A percentile compares a stretch with the other conserved stretches of the same genome.
These are phyloP conservation scores for Leccinum arenicola DNA, from an alignment of 768 basidiomycete genomes.

Conservation along the genomic window DNA sequence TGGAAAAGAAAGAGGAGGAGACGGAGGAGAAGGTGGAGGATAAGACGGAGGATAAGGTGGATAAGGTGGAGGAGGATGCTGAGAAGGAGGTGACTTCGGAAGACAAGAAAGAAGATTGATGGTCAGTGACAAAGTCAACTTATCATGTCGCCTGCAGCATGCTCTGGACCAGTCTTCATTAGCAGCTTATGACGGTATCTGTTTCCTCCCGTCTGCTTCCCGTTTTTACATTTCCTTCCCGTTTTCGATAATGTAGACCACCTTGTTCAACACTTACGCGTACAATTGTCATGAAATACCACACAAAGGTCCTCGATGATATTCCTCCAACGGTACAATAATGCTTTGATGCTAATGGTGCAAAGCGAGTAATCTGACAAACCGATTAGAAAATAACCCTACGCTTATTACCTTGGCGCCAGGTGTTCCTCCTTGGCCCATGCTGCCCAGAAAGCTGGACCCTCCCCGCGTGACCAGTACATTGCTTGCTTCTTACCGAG, in stretches of 20 bases:
- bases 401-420: conserved; percentile 13
- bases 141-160: conserved; percentile 6
- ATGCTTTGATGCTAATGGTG: background rate
- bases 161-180: conserved; percentile 3
- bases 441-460: conserved; percentile 68
- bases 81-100: conserved; percentile 29
- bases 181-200: conserved; percentile 9
- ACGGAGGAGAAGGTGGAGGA: conserved; percentile 29
- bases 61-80: conserved; percentile 26
- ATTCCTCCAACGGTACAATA: background rate
- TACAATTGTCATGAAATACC: conserved; percentile 29
- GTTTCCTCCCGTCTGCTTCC: conserved; percentile 2
- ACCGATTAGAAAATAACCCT: background rate
- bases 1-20: conserved; percentile 23
- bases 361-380: background rate
- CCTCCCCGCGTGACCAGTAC: conserved; percentile 75
- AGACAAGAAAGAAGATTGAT: conserved; percentile 36
- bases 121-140: conserved; percentile 5
- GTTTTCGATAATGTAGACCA: conserved; percentile 30
- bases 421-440: conserved; percentile 67
- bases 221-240: conserved; percentile 11
- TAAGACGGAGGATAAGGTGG: conserved; percentile 25
- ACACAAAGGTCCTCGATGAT: conserved; percentile 8
- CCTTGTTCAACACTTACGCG: conserved; percentile 26
- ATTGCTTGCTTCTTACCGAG: conserved; percentile 58